phyloP scores from a whole-genome alignment of 2,329 filamentous ascomycete species.

The Lecanosticta acicola region DNA sequence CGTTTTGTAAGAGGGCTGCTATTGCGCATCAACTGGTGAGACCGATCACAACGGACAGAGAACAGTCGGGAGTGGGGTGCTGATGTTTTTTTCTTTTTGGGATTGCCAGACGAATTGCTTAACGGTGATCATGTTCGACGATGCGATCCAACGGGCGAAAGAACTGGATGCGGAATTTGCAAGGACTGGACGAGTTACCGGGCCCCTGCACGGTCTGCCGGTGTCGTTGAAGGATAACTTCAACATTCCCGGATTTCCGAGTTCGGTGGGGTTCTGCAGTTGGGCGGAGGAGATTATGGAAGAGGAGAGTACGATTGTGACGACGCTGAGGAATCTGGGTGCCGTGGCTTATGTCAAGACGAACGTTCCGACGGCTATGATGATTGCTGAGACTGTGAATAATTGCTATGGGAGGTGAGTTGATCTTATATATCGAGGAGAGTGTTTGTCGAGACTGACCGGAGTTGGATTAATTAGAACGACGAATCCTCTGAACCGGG shows the following conservation, averaged over 20 bases:
- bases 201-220: slow-evolving; percentile 63
- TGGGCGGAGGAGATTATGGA: slow-evolving; percentile 55
- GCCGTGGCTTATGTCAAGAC: slow-evolving; percentile 67
- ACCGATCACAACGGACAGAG: background rate
- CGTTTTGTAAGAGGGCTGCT: slow-evolving; percentile 52
- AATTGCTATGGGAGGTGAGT: slow-evolving; percentile 59
- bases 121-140: slow-evolving; percentile 52
- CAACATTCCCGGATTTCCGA: slow-evolving; percentile 55
- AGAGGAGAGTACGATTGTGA: slow-evolving; percentile 53
- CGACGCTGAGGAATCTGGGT: slow-evolving; percentile 54
- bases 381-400: slow-evolving; percentile 64
- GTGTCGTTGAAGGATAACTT: slow-evolving; percentile 68
- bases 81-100: background rate
- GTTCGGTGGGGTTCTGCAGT: slow-evolving; percentile 59
- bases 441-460: no score
- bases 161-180: slow-evolving; percentile 49
- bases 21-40: slow-evolving; percentile 52
- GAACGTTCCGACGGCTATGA: slow-evolving; percentile 61
- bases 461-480: no score
- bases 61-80: background rate
- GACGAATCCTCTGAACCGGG: slow-evolving; percentile 56
- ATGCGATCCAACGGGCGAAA: slow-evolving; percentile 48
- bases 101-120: slow-evolving; percentile 53
- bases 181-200: slow-evolving; percentile 44
- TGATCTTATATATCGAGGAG: no score